Percentiles rank a stretch among this genome's conserved stretches.
These are phyloP conservation scores for Talaromyces liani DNA, from an alignment of 495 filamentous ascomycete species.

Conservation along the genomic window DNA sequence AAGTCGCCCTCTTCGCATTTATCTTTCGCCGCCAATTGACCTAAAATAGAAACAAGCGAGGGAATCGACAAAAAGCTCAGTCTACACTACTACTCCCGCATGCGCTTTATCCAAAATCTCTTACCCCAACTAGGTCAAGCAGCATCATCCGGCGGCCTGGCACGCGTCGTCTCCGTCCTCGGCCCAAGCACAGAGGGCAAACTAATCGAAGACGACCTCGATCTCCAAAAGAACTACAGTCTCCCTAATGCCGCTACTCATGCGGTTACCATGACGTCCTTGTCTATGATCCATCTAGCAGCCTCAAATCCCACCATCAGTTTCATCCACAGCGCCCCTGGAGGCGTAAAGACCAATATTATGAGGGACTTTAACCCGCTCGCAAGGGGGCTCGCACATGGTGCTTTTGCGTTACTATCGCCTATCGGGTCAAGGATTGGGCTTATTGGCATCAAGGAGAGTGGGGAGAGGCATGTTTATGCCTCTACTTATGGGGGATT, in stretches of 20 bases:
- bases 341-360: slow-evolving; percentile 40
- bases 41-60: slow-evolving; percentile 46
- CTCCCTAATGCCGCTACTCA: slow-evolving; percentile 33
- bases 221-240: slow-evolving; percentile 15
- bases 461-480: slow-evolving; percentile 49
- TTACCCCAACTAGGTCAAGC: slow-evolving; percentile 49
- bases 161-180: slow-evolving; percentile 54
- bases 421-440: slow-evolving; percentile 12
- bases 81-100: slow-evolving; percentile 54
- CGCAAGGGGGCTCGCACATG: slow-evolving; percentile 8
- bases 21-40: background rate
- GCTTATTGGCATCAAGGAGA: slow-evolving; percentile 28
- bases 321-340: slow-evolving; percentile 55
- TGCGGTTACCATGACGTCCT: slow-evolving; percentile 38
- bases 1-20: background rate
- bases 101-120: slow-evolving; percentile 55
- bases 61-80: slow-evolving; percentile 45
- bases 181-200: slow-evolving; percentile 45
- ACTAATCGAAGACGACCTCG: slow-evolving; percentile 42
- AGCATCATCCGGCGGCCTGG: slow-evolving; percentile 19
- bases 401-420: slow-evolving; percentile 13
- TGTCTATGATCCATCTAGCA: slow-evolving; percentile 43
- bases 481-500: slow-evolving; percentile 44
- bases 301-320: slow-evolving; percentile 36
- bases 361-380: slow-evolving; percentile 16